phyloP scores from a whole-genome alignment of 306 rosid species.

The Sicyos baderoa region DNA sequence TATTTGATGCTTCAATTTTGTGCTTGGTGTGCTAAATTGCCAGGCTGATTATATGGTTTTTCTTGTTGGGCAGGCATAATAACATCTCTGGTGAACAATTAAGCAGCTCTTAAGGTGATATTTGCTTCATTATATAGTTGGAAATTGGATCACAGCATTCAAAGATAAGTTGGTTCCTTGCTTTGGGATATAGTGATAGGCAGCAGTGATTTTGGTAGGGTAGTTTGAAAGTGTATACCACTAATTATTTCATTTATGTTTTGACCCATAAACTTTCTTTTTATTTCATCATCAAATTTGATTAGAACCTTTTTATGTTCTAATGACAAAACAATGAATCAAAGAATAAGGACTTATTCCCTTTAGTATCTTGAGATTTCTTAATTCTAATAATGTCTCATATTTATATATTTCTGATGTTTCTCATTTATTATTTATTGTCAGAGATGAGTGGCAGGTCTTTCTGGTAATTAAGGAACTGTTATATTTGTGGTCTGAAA shows the following conservation, averaged over 20 bases:
- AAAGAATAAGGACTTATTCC: conserved; percentile 6
- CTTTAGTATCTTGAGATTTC: background rate
- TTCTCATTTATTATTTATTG: background rate
- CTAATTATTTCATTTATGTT: conserved; percentile 26
- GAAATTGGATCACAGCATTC: conserved; percentile 42
- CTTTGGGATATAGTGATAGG: conserved; percentile 28
- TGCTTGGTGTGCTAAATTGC: too few relatives aligned
- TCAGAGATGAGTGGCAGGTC: background rate
- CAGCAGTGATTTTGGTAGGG: conserved; percentile 30
- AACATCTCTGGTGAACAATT: conserved; percentile 9
- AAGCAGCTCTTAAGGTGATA: conserved; percentile 13
- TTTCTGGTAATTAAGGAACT: too few relatives aligned
- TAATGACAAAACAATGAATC: conserved; percentile 7
- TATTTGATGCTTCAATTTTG: too few relatives aligned
- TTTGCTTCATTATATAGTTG: conserved; percentile 25
- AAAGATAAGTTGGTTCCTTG: conserved; percentile 24
- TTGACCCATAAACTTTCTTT: background rate
- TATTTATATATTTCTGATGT: background rate
- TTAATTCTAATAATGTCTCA: background rate
- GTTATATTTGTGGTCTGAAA: too few relatives aligned
- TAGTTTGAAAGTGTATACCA: conserved; percentile 51
- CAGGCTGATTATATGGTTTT: background rate
- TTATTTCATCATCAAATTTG: background rate
- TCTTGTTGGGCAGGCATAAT: conserved; percentile 11
- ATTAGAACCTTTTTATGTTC: conserved; percentile 17